These are phyloP conservation scores for Tolypocladium tropicale DNA, from an alignment of 2,329 filamentous ascomycete genomes.

Conservation along the genomic window DNA sequence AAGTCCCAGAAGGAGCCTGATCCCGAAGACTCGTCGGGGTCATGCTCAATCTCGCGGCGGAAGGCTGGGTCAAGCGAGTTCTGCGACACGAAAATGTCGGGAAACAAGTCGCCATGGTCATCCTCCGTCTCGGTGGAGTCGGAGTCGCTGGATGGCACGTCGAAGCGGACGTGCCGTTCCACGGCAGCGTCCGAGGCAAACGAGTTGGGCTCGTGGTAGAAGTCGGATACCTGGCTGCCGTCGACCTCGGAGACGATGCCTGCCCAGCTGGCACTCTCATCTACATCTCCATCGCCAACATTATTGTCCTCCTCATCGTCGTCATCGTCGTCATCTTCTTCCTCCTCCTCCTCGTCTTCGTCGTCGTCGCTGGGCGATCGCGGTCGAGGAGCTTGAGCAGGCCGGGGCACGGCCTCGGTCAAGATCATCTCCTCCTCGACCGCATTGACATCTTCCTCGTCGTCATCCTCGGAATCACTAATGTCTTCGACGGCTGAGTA, in stretches of 20 bases:
- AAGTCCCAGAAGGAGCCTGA: slow-evolving; percentile 56
- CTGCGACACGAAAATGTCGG: slow-evolving; percentile 70
- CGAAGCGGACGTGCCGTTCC: slow-evolving; percentile 65
- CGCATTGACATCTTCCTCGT: slow-evolving; percentile 68
- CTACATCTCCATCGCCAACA: slow-evolving; percentile 28
- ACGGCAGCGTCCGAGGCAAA: slow-evolving; percentile 28
- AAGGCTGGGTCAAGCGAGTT: slow-evolving; percentile 62
- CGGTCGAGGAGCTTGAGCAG: slow-evolving; percentile 41
- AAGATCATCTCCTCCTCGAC: slow-evolving; percentile 70
- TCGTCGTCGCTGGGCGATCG: slow-evolving; percentile 9
- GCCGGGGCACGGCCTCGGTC: slow-evolving; percentile 27
- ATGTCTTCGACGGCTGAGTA: slow-evolving; percentile 73
- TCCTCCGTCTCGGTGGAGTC: slow-evolving; percentile 54
- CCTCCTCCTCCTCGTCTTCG: slow-evolving; percentile 21
- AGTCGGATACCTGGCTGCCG: slow-evolving; percentile 33
- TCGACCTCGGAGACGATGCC: slow-evolving; percentile 41
- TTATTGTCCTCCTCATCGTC: slow-evolving; percentile 27
- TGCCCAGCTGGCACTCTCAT: slow-evolving; percentile 43
- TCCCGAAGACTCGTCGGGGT: slow-evolving; percentile 48
- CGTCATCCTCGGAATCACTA: slow-evolving; percentile 65
- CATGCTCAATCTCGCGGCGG: slow-evolving; percentile 62
- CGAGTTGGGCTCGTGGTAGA: slow-evolving; percentile 26
- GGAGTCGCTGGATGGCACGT: slow-evolving; percentile 56
- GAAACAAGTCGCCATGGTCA: slow-evolving; percentile 56
- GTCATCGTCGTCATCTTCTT: slow-evolving; percentile 27